Conservation (phyloP, 495 filamentous ascomycete genomes). For the Neurospora sp. region DNA sequence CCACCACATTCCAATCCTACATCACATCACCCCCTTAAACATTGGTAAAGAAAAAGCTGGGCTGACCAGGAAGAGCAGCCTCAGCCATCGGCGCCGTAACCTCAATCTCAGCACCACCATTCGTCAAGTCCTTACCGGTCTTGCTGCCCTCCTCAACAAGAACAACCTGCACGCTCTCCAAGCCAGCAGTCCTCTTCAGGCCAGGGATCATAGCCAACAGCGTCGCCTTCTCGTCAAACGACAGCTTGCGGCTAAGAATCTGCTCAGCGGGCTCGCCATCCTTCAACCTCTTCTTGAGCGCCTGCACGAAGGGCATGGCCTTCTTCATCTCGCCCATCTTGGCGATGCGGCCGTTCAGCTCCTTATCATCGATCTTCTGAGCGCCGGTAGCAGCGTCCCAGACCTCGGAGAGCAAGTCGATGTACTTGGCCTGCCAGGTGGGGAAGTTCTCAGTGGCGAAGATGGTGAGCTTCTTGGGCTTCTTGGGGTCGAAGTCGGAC, state of each 20-base stretch:
- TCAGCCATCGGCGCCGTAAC: conserved; percentile 49
- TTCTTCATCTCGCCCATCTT: conserved; percentile 88
- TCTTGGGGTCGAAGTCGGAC: conserved; percentile 71
- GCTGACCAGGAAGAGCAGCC: conserved; percentile 65
- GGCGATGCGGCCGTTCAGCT: conserved; percentile 58
- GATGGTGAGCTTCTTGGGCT: conserved; percentile 84
- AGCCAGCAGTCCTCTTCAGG: conserved; percentile 51
- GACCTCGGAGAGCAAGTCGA: conserved; percentile 62
- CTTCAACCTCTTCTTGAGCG: conserved; percentile 68
- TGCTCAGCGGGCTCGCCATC: conserved; percentile 43
- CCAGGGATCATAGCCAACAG: conserved; percentile 39
- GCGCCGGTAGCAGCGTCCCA: conserved; percentile 30
- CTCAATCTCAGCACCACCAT: conserved; percentile 43
- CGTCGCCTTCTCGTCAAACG: conserved; percentile 73
- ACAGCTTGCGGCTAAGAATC: conserved; percentile 73
- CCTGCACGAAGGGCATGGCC: conserved; percentile 94
- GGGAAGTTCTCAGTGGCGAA: conserved; percentile 72
- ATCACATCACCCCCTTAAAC: conserved; percentile 22
- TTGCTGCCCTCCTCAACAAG: conserved; percentile 62
- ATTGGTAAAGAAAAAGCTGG: conserved; percentile 71
- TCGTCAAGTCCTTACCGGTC: conserved; percentile 44
- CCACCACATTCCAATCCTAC: background rate
- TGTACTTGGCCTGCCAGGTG: conserved; percentile 83
- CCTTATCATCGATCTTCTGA: conserved; percentile 64
- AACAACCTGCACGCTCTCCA: conserved; percentile 52